These are phyloP conservation scores for Malus sylvestris DNA, from an alignment of 306 rosid genomes.

Conservation along the genomic window DNA sequence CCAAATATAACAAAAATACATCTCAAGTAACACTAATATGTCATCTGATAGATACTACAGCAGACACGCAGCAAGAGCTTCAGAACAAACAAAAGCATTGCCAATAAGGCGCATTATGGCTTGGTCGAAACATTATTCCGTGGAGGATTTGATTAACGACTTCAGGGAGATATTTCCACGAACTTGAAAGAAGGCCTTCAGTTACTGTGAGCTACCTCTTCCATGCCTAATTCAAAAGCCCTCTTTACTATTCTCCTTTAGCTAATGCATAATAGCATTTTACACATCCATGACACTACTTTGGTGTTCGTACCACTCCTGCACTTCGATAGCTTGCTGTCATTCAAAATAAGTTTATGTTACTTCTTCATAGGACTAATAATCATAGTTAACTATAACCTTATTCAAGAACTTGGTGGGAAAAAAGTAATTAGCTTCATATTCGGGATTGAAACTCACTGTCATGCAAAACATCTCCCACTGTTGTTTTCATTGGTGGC, in stretches of 20 bases:
- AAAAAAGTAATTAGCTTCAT: conserved; percentile 6
- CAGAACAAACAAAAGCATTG: background rate
- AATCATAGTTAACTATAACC: background rate
- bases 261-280: background rate
- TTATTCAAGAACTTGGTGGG: conserved; percentile 15
- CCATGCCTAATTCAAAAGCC: background rate
- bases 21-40: background rate
- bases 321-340: too few species aligned
- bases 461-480: background rate
- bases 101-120: background rate
- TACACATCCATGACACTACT: too few species aligned
- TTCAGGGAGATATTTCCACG: background rate
- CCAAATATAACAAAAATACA: background rate
- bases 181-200: background rate
- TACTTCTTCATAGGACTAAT: background rate
- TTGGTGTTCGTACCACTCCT: too few species aligned
- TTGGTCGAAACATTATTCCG: background rate
- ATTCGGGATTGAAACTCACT: background rate
- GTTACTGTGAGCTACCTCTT: background rate
- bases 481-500: background rate
- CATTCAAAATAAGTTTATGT: too few species aligned
- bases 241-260: background rate
- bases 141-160: background rate
- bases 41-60: background rate
- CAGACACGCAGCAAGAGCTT: background rate